Evolutionary conservation across 495 filamentous ascomycete genomes (phyloP).

Genomic region (Halenospora varia): DNA sequence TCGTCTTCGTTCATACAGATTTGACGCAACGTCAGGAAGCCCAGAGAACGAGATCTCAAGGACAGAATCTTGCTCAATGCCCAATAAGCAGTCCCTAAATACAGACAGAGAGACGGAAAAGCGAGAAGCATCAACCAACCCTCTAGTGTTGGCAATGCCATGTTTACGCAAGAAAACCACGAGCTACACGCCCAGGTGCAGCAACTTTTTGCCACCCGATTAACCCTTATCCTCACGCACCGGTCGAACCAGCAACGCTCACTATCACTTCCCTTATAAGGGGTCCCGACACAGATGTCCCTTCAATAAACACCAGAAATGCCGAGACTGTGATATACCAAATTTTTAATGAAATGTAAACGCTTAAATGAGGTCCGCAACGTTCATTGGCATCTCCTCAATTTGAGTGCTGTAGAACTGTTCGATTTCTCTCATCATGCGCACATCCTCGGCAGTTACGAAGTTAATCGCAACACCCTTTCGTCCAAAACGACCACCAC

Average conservation of each 20-base stretch:
- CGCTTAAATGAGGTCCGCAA: slow-evolving; percentile 61
- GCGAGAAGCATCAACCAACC: slow-evolving; percentile 23
- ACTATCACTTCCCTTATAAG: slow-evolving; percentile 24
- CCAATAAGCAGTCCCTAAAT: slow-evolving; percentile 24
- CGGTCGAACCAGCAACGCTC: slow-evolving; percentile 28
- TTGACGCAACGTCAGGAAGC: slow-evolving; percentile 8
- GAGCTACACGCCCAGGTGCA: slow-evolving; percentile 18
- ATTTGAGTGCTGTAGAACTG: slow-evolving; percentile 78
- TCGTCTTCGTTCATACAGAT: slow-evolving; percentile 7
- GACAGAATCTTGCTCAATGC: slow-evolving; percentile 15
- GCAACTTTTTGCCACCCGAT: slow-evolving; percentile 28
- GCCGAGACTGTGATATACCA: slow-evolving; percentile 27
- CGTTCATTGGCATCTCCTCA: slow-evolving; percentile 86
- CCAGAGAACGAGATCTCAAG: slow-evolving; percentile 13
- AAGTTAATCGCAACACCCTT: slow-evolving; percentile 99
- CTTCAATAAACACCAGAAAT: slow-evolving; percentile 13
- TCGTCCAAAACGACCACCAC: slow-evolving; percentile 97
- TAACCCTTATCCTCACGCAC: slow-evolving; percentile 22
- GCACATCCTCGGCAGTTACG: slow-evolving; percentile 97
- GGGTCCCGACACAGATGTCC: slow-evolving; percentile 17
- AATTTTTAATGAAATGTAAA: slow-evolving; percentile 6
- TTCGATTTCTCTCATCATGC: slow-evolving; percentile 98
- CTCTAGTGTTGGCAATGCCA: slow-evolving; percentile 24
- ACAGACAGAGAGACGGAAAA: slow-evolving; percentile 20
- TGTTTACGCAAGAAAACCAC: slow-evolving; percentile 20